Percentiles rank a stretch among this genome's conserved stretches.
phyloP scores from a whole-genome alignment of 345 rosid species.

The Reutealis trisperma region DNA sequence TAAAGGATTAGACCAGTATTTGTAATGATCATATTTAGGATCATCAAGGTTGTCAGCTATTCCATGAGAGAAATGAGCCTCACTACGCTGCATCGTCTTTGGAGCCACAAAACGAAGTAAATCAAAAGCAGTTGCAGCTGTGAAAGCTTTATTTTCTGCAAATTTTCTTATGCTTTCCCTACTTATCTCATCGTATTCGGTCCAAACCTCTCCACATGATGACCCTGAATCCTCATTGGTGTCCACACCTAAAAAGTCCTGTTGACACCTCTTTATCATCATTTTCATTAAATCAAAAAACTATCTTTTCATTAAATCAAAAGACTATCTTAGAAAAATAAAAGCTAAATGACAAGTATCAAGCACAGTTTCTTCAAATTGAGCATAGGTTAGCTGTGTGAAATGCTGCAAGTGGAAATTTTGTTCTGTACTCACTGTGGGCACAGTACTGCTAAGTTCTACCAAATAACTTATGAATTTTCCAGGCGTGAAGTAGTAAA shows the following conservation, averaged over 20 bases:
- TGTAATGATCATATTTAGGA: conserved; percentile 59
- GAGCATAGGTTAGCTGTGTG: background rate
- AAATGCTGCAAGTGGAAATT: background rate
- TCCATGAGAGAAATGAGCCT: conserved; percentile 76
- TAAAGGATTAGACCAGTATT: conserved; percentile 80
- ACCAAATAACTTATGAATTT: no score
- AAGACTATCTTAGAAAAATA: background rate
- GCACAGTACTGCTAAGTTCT: background rate
- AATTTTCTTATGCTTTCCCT: conserved; percentile 43
- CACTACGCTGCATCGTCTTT: conserved; percentile 61
- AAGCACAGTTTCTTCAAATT: background rate
- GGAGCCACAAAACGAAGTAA: conserved; percentile 65
- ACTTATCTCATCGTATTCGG: conserved; percentile 62
- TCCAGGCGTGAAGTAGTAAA: no score
- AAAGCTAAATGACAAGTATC: background rate
- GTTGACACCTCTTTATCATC: conserved; percentile 6
- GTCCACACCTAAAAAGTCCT: conserved; percentile 31
- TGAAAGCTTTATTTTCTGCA: conserved; percentile 60
- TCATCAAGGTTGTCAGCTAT: conserved; percentile 66
- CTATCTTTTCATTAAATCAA: background rate
- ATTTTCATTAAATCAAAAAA: background rate
- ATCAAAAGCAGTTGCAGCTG: conserved; percentile 45
- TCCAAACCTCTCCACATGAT: conserved; percentile 54
- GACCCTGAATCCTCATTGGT: conserved; percentile 22
- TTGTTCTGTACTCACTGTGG: background rate